phyloP scores from a whole-genome alignment of 495 filamentous ascomycete genomes.

The Alectoria sarmentosa region DNA sequence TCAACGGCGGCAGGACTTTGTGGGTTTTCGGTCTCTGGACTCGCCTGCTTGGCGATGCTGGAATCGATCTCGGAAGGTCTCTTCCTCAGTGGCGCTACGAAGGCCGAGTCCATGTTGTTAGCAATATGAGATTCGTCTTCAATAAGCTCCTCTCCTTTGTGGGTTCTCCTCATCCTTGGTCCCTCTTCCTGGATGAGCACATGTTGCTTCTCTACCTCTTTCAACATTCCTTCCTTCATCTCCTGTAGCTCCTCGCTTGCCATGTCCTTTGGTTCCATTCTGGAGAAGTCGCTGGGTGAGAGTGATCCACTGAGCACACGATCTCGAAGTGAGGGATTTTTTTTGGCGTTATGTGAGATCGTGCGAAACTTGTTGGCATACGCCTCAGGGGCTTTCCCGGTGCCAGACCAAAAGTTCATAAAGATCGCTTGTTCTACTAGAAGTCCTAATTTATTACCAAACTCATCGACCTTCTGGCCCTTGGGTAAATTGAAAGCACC shows the following conservation, averaged over 20 bases:
- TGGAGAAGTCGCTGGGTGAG: slow-evolving; percentile 62
- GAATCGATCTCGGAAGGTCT: slow-evolving; percentile 35
- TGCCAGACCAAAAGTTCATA: slow-evolving; percentile 44
- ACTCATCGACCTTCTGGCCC: slow-evolving; percentile 43
- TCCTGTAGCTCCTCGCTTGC: slow-evolving; percentile 83
- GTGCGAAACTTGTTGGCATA: slow-evolving; percentile 55
- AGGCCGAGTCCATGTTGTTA: slow-evolving; percentile 42
- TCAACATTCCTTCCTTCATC: slow-evolving; percentile 63
- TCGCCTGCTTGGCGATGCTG: slow-evolving; percentile 26
- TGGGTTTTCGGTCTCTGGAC: slow-evolving; percentile 35
- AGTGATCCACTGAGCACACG: slow-evolving; percentile 65
- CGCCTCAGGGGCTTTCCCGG: slow-evolving; percentile 43
- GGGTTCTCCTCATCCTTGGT: slow-evolving; percentile 80
- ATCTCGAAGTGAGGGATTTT: slow-evolving; percentile 69
- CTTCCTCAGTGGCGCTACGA: slow-evolving; percentile 39
- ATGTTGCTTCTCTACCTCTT: slow-evolving; percentile 80
- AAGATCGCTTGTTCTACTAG: slow-evolving; percentile 69
- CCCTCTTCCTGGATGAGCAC: slow-evolving; percentile 76
- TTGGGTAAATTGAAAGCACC: slow-evolving; percentile 46
- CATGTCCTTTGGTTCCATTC: slow-evolving; percentile 83
- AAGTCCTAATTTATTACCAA: slow-evolving; percentile 52
- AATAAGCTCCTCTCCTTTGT: slow-evolving; percentile 91
- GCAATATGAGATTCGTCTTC: slow-evolving; percentile 53
- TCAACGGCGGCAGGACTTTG: slow-evolving; percentile 28
- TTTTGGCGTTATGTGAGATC: slow-evolving; percentile 76